Evolutionary conservation across 495 filamentous ascomycete genomes (phyloP).

Genomic region (Bacidia rubella): DNA sequence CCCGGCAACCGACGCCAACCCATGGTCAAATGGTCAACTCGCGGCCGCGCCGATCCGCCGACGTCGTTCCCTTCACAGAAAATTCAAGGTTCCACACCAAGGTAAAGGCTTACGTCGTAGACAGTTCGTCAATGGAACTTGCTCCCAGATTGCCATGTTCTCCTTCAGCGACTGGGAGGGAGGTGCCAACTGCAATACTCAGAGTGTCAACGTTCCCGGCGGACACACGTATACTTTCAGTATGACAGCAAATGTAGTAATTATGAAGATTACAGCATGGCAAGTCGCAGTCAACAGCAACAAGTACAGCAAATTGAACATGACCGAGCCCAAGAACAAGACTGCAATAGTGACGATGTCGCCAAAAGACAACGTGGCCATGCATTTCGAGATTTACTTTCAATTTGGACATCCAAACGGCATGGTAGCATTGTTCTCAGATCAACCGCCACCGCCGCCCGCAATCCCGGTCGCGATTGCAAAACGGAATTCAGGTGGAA

Average conservation of each 20-base stretch:
- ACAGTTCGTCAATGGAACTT: background rate
- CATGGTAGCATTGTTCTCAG: background rate
- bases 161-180: background rate
- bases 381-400: background rate
- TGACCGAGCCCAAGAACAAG: background rate
- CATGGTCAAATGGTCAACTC: background rate
- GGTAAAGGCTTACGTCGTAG: background rate
- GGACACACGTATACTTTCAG: background rate
- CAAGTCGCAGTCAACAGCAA: background rate
- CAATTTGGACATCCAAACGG: background rate
- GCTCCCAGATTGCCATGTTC: background rate
- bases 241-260: background rate
- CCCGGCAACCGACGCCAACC: background rate
- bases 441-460: background rate
- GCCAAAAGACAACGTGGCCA: background rate
- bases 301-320: background rate
- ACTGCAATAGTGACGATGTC: background rate
- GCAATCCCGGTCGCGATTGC: background rate
- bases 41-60: background rate
- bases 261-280: background rate
- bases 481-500: background rate
- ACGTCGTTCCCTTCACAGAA: background rate
- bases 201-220: background rate
- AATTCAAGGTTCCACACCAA: background rate
- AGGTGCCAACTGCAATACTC: background rate